phyloP scores from a whole-genome alignment of 306 rosid genomes.

The Rubus idaeus region DNA sequence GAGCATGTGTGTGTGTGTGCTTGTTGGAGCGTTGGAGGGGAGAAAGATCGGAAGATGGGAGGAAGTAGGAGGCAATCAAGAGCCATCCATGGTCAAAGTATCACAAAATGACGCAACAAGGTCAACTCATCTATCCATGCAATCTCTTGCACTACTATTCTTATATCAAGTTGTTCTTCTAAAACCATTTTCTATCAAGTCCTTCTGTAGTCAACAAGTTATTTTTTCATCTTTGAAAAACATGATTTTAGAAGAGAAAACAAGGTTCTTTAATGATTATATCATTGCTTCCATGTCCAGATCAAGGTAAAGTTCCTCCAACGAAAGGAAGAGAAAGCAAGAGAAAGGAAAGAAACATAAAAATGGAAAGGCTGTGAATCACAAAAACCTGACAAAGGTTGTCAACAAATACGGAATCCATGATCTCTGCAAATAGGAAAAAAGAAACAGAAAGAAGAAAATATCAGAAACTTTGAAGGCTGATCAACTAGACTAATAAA shows the following conservation, averaged over 20 bases:
- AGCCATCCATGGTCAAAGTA: not conserved
- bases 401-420: conserved; percentile 40
- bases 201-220: not conserved
- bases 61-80: not conserved
- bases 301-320: conserved; percentile 7
- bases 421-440: conserved; percentile 59
- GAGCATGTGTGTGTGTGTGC: not conserved
- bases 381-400: conserved; percentile 72
- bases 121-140: not conserved
- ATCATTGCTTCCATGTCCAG: not conserved
- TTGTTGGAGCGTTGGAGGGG: not conserved
- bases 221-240: not conserved
- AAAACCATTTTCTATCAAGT: not conserved
- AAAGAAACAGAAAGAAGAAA: conserved; percentile 13
- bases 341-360: not conserved
- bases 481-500: conserved; percentile 9
- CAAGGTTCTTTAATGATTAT: not conserved
- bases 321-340: not conserved
- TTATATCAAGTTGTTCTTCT: not conserved
- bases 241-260: not conserved
- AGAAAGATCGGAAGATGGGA: not conserved
- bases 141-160: not conserved
- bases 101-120: not conserved
- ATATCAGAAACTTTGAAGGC: conserved; percentile 29
- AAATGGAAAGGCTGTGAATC: conserved; percentile 20